Base-by-base conservation (phyloP, 2,329 filamentous ascomycete genomes). In the Colletotrichum tanaceti region DNA sequence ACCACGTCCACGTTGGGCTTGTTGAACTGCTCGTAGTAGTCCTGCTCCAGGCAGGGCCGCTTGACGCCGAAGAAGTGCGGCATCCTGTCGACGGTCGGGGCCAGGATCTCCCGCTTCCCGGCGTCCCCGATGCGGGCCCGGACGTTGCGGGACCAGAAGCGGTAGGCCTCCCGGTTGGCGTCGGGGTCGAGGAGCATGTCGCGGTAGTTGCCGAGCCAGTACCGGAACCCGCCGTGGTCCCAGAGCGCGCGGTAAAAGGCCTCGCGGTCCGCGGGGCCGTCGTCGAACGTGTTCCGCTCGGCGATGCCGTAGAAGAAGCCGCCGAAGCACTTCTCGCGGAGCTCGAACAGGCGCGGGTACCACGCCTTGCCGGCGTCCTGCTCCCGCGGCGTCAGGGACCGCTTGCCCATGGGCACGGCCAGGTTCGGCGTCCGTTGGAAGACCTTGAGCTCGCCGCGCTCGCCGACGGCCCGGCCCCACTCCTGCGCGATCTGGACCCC, bases 391-490 rank as follows among this genome's bases (percentile, higher is more conserved):
- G 81, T 83, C 4, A 71, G 63, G 0, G n/a, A 18, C 6, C 54
- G 49, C 20, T 59, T 70, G 9, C 69, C 66, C 87, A 92, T 90
- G 0, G 89, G 89, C 0, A 91, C 73, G 0, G 87, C 87, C 7
- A 90, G 79, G 67, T 91, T 92, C 0, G 90, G 90, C 1, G 89
- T 91, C 13, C 90, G 84, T 73, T 91, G 89, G 75, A 91, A 91
- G 43, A 92, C 86, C 3, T 78, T 83, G 28, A 92, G 71, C 1
- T 84, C 77, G 6, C 80, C 82, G 0, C 84, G 87, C 14, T 81
- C 74, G 2, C 85, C 85, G 18, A 70, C 67, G 6, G 49, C 38
- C 24, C 58, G 44, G 2, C 84, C 86, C 76, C 85, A 86, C 61
- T 87, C 88, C 71, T 92, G 89, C 0, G 85, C 83, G 50, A 90